Evolutionary conservation across 1,284 basidiomycete genomes (phyloP).

Genomic region (Trichosporon asahii): DNA sequence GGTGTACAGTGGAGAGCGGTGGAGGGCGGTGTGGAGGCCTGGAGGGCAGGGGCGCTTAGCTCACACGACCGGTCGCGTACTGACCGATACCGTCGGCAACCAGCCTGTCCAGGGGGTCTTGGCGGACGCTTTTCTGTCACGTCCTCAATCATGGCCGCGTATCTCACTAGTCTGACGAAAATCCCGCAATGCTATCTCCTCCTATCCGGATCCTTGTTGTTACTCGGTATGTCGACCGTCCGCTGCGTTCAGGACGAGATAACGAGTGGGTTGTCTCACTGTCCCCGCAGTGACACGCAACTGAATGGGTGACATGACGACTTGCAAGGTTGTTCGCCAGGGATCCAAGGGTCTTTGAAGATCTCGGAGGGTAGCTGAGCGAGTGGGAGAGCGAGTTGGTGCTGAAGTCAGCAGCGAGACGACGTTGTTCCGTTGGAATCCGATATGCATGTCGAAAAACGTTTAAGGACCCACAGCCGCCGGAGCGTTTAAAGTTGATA

Average conservation of each 20-base stretch:
- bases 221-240: background rate
- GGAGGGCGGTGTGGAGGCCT: too few relatives aligned
- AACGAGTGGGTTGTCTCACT: background rate
- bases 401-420: background rate
- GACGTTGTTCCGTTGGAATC: conserved; percentile 1
- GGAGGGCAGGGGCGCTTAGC: background rate
- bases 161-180: background rate
- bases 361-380: background rate
- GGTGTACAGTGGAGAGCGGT: background rate
- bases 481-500: background rate
- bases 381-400: background rate
- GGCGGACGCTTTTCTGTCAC: background rate
- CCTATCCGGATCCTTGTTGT: background rate
- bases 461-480: background rate
- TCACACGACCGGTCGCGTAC: background rate
- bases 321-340: background rate
- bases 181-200: background rate
- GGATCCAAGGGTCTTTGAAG: background rate
- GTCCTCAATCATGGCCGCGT: background rate
- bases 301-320: background rate
- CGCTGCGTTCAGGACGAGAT: background rate
- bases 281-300: background rate
- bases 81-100: background rate
- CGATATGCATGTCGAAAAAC: conserved; percentile 2
- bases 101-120: background rate